phyloP scores from a whole-genome alignment of 257 asterid genomes.

The Rubia yunnanensis region DNA sequence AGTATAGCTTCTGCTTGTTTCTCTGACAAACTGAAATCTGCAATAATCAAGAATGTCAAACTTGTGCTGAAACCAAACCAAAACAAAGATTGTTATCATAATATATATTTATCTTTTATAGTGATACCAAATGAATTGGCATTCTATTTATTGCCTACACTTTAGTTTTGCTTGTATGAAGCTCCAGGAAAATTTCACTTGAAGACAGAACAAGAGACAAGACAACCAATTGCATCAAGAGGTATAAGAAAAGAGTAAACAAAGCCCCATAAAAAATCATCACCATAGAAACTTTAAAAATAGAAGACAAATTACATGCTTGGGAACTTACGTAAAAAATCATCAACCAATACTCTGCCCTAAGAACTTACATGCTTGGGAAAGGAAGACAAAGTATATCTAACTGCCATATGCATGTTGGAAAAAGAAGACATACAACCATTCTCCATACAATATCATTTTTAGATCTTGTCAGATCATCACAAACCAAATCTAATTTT shows the following conservation, averaged over 20 bases:
- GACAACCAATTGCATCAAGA: not conserved
- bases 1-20: conserved; percentile 94
- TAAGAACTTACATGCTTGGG: not conserved
- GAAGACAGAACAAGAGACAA: not conserved
- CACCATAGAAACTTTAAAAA: not conserved
- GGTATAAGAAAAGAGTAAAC: not conserved
- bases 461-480: too few species aligned
- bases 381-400: too few species aligned
- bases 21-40: conserved; percentile 77
- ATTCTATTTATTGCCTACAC: not conserved
- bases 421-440: not conserved
- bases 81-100: too few species aligned
- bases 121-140: not conserved
- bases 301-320: too few species aligned
- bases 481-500: too few species aligned
- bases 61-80: not conserved
- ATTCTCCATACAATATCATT: too few species aligned
- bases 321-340: not conserved
- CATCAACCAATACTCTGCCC: not conserved
- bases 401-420: not conserved
- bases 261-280: not conserved
- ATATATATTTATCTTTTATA: too few species aligned
- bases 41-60: conserved; percentile 16
- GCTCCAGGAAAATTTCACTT: not conserved
- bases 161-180: too few species aligned